Evolutionary conservation across 208 protist genomes (phyloP), one percentile per base, ranked within the genome.

Genomic region (Vickermania ingenoplastis): DNA sequence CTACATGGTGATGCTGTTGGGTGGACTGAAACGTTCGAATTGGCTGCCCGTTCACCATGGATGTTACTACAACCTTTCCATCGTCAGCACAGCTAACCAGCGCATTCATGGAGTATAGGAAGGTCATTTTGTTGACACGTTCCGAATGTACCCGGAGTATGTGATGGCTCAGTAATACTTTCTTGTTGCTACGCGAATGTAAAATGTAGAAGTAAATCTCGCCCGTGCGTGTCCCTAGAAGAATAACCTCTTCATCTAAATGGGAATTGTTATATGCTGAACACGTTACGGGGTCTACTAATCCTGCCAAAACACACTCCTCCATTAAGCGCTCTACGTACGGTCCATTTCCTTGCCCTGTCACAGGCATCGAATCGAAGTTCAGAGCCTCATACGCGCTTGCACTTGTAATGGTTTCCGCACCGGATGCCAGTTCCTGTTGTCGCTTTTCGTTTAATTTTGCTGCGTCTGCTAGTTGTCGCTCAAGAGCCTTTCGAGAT

Each of bases 41-140:
- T 22, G 57, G 51, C 52, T 75, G 63, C 1, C 82, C 82, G 1
- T 63, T 79, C 27, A 88, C 71, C 14, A 89, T 52, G 3, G 82
- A 90, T 21, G 79, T 90, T 67, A 90, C 71, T 23, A 64, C 63
- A 14, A 90, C 77, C 24, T 58, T 64, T 24, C 86, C 86, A 65
- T 89, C 82, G 49, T 90, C 78, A 23, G 74, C 76, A 21, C 73
- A 78, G 22, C 71, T 85, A 36, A 93, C 30, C 3, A 93, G 73
- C 17, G 80, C 74, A 57, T 78, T 70, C 41, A 77, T 63, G 5
- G 76, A 57, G n/a, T 73, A 58, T 22, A 84, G 61, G 31, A 93
- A 69, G 49, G 71, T 62, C 45, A 93, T 81, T 65, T 93, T 87
- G 55, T 85, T 82, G 56, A 93, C 74, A 7, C 73, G 28, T 11